Conservation (phyloP, 2,329 filamentous ascomycete species). For the Bipolaris sorokiniana region DNA sequence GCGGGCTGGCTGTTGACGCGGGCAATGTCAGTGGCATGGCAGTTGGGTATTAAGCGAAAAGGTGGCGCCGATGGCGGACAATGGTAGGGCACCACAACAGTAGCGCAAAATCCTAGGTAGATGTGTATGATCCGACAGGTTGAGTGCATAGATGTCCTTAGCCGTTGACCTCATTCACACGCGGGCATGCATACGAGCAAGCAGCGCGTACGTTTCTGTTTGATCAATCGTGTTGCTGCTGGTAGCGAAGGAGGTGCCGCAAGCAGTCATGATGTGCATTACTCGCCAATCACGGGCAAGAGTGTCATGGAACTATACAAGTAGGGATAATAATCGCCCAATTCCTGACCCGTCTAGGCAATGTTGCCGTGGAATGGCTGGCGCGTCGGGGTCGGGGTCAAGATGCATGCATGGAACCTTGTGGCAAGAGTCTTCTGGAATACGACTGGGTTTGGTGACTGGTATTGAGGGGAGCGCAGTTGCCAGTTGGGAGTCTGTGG, state of each 20-base stretch:
- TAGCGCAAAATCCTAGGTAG: slow-evolving; percentile 23
- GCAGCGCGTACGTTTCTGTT: slow-evolving; percentile 2
- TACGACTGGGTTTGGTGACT: slow-evolving; percentile 5
- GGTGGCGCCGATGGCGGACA: slow-evolving; percentile 18
- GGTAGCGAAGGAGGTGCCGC: not conserved
- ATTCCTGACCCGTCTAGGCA: slow-evolving; percentile 2
- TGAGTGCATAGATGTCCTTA: slow-evolving; percentile 10
- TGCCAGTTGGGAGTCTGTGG: slow-evolving; percentile 15
- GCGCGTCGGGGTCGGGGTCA: slow-evolving; percentile 2
- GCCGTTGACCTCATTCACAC: slow-evolving; percentile 19
- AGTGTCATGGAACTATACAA: not conserved
- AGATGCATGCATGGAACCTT: slow-evolving; percentile 8
- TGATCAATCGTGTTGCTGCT: not conserved
- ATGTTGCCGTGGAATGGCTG: slow-evolving; percentile 3
- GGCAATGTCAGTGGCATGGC: slow-evolving; percentile 8
- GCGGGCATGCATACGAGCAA: slow-evolving; percentile 6
- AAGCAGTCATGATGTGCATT: not conserved
- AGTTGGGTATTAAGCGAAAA: slow-evolving; percentile 10
- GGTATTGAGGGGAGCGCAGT: slow-evolving; percentile 8
- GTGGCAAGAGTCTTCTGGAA: slow-evolving; percentile 27
- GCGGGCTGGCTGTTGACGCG: slow-evolving; percentile 3
- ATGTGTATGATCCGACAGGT: slow-evolving; percentile 19
- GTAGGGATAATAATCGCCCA: slow-evolving; percentile 1
- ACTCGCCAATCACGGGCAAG: not conserved
- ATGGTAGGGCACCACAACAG: slow-evolving; percentile 23